Percentiles rank a stretch among this genome's conserved stretches.
Evolutionary conservation across 2,329 filamentous ascomycete genomes (phyloP).

Genomic region (Trichoderma koningii): DNA sequence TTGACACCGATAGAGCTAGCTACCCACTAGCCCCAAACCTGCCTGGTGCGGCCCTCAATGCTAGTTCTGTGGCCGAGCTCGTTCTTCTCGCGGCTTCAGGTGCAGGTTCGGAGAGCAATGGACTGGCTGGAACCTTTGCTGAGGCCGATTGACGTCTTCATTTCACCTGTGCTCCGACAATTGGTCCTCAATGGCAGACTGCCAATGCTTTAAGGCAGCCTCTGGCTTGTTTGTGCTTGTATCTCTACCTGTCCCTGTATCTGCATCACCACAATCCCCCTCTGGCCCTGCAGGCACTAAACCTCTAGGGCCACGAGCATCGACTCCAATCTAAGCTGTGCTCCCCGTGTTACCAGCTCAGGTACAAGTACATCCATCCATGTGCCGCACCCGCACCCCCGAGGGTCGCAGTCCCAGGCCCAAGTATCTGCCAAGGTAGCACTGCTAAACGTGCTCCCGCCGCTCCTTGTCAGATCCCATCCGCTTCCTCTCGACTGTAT

Average conservation of each 20-base stretch:
- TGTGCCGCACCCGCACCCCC: background rate
- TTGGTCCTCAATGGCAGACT: background rate
- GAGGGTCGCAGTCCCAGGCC: background rate
- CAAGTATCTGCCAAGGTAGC: background rate
- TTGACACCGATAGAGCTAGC: constrained; percentile 16
- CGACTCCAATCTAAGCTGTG: background rate
- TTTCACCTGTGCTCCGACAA: constrained; percentile 3
- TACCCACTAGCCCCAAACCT: background rate
- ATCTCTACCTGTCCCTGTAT: background rate
- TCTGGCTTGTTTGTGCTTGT: background rate
- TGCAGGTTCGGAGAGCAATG: constrained; percentile 8
- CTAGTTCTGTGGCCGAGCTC: background rate
- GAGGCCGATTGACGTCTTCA: background rate
- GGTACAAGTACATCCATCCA: constrained; percentile 1
- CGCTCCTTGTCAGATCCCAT: too few species aligned
- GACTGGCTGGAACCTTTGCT: background rate
- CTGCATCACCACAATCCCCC: background rate
- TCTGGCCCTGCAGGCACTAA: background rate
- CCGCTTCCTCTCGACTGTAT: background rate
- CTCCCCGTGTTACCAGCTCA: background rate
- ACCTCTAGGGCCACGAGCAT: too few species aligned
- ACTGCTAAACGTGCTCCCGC: background rate
- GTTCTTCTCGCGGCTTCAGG: constrained; percentile 1
- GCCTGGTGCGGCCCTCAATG: background rate
- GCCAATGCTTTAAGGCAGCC: background rate